Base-by-base conservation (phyloP, 352 stramenopile species). In the Nothophytophthora sp. region DNA sequence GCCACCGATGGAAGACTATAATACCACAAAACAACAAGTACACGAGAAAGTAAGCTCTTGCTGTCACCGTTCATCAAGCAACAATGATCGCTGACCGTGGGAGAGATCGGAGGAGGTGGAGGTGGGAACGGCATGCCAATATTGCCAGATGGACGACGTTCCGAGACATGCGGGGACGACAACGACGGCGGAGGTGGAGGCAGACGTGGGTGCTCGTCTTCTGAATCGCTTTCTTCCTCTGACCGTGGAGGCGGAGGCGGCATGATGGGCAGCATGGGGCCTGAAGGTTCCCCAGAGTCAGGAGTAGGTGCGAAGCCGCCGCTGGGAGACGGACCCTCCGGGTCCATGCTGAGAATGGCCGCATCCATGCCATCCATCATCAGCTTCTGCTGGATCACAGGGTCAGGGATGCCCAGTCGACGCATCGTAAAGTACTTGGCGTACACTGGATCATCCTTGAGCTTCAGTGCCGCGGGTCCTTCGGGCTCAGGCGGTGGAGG, bases 341-440 rank as follows among this genome's bases (percentile, higher is more conserved):
- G 81, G 46, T 93, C 81, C 80, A 93, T 89, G n/a, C 70, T 89
- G 13, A 88, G 54, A 49, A 94, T 73, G 27, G 46, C 68, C 3
- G 80, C 35, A 45, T 91, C 72, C 51, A 94, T 70, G 30, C 77
- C 84, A 36, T 92, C 84, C 63, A 94, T 86, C 55, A 82, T 34
- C 35, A 94, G 74, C 43, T 94, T 94, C 19, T 94, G 81, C 35
- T 78, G 60, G 33, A 94, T 91, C 16, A 87, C 78, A 10, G 70
- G 73, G 6, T 88, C 75, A 6, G 84, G 81, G 44, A 92, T 86
- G 1, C 81, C 79, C 35, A 94, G 51, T 25, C 80, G 60, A 18
- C 73, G 67, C 84, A 94, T 94, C 5, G 79, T 90, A 56, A 94
- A 94, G 52, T 91, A 94, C 74, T 88, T 92, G 49, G 80, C 81